Evolutionary conservation across 768 basidiomycete genomes (phyloP).

Genomic region (Russula sp.): DNA sequence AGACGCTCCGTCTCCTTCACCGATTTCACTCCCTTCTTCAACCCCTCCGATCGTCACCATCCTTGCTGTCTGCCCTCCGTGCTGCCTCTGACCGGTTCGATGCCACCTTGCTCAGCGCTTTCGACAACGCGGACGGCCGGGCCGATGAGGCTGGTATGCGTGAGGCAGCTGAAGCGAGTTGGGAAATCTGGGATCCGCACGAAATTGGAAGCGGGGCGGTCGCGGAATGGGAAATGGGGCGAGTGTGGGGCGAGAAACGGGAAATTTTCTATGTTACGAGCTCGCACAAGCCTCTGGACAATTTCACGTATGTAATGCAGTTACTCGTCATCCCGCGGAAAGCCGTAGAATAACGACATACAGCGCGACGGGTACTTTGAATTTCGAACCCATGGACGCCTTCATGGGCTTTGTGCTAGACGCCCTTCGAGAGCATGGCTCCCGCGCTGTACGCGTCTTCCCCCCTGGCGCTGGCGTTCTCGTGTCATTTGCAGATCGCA

Average conservation of each 20-base stretch:
- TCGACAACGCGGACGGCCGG: slow-evolving; percentile 79
- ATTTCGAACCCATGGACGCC: slow-evolving; percentile 91
- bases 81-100: slow-evolving; percentile 88
- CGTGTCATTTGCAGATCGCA: slow-evolving; percentile 74
- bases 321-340: not conserved
- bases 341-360: slow-evolving; percentile 16
- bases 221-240: slow-evolving; percentile 87
- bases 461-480: slow-evolving; percentile 76
- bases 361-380: slow-evolving; percentile 46
- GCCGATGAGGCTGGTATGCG: slow-evolving; percentile 75
- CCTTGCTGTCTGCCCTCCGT: slow-evolving; percentile 61
- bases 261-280: slow-evolving; percentile 89
- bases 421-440: slow-evolving; percentile 70
- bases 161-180: slow-evolving; percentile 77
- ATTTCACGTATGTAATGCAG: slow-evolving; percentile 60
- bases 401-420: slow-evolving; percentile 73
- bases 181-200: slow-evolving; percentile 69
- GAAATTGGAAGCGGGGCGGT: slow-evolving; percentile 31
- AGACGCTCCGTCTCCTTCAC: slow-evolving; percentile 66
- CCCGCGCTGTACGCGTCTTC: slow-evolving; percentile 81
- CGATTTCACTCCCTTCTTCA: slow-evolving; percentile 74
- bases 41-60: slow-evolving; percentile 66
- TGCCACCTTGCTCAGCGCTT: slow-evolving; percentile 76
- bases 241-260: slow-evolving; percentile 93
- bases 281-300: slow-evolving; percentile 76